Evolutionary conservation across 139 green algal genomes (phyloP), one percentile per base, ranked within the genome.

Genomic region (Picochlorum sp.): DNA sequence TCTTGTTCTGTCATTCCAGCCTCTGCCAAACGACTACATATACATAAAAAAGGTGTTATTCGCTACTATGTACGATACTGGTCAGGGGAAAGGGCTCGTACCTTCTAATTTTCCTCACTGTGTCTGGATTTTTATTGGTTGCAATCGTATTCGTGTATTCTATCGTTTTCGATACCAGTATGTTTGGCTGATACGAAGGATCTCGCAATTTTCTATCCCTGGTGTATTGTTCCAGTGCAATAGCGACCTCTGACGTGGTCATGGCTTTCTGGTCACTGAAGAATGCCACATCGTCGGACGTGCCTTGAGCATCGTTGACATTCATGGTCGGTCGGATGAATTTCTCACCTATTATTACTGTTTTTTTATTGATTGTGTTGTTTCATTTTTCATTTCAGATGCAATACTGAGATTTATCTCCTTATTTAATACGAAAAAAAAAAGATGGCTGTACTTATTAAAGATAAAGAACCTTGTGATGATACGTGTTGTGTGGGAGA

Each of bases 141-240:
- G 61, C 32, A 44, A 82, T 63, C 15, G 56, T 67, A 13, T 62
- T 21, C 10, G 76, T 34, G 30, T 82, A 82, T 28, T 82, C 68
- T 21, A 65, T 45, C 14, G 76, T 66, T 41, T 79, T 78, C n/a
- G 32, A 14, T 41, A 73, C 37, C 32, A 82, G 51, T 5, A 56
- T 32, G 6, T 68, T 68, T 15, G 64, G 51, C 52, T 65, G 49
- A 51, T 66, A 78, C 2, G 59, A 52, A 4, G 56, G 66, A 55
- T 72, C 51, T 1, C 37, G 23, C 18, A 55, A 41, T 16, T 15
- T 30, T 3, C 30, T 37, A 7, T 16, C 13, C 9, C 54, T 14
- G 1, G 62, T 16, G 32, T 68, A 65, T 2, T 57, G 14, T 4
- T 81, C 59, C n/a, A 82, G 55, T 26, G 73, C 20, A 23, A 82